A percentile compares a stretch with the other conserved stretches of the same genome.
Evolutionary conservation across 2,329 filamentous ascomycete genomes (phyloP).

Genomic region (Fusarium pseudonygamai): DNA sequence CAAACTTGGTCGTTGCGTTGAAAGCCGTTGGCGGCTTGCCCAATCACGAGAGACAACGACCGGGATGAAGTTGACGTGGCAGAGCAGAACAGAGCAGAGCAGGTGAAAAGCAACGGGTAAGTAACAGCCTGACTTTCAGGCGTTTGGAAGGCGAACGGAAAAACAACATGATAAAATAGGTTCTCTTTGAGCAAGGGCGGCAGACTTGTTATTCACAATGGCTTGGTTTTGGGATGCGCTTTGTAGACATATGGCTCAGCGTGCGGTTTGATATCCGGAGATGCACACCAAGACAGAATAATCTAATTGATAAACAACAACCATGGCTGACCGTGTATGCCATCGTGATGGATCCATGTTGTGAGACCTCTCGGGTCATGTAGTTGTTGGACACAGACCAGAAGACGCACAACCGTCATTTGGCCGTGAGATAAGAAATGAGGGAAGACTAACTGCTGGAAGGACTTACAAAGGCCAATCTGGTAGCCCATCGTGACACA

Average conservation of each 20-base stretch:
- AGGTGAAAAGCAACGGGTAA: background rate
- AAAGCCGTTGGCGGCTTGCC: background rate
- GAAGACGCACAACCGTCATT: background rate
- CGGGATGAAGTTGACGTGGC: background rate
- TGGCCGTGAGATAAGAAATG: background rate
- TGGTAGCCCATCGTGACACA: conserved; percentile 2
- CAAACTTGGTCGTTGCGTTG: background rate
- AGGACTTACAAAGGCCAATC: background rate
- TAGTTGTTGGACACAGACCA: background rate
- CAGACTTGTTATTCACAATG: conserved; percentile 25
- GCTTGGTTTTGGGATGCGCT: conserved; percentile 35
- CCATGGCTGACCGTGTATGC: background rate
- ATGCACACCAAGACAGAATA: conserved; percentile 23
- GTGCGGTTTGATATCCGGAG: conserved; percentile 30
- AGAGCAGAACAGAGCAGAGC: background rate
- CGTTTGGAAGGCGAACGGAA: conserved; percentile 9
- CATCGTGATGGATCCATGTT: background rate
- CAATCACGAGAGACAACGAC: background rate
- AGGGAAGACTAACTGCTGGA: background rate
- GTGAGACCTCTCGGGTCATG: background rate
- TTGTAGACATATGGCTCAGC: conserved; percentile 31
- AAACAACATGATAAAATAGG: background rate
- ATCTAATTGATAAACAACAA: conserved; percentile 25
- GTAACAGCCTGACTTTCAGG: conserved; percentile 15
- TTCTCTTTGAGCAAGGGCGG: conserved; percentile 11